Evolutionary conservation across 2,329 filamentous ascomycete genomes (phyloP).

Genomic region (Lomentospora prolificans): DNA sequence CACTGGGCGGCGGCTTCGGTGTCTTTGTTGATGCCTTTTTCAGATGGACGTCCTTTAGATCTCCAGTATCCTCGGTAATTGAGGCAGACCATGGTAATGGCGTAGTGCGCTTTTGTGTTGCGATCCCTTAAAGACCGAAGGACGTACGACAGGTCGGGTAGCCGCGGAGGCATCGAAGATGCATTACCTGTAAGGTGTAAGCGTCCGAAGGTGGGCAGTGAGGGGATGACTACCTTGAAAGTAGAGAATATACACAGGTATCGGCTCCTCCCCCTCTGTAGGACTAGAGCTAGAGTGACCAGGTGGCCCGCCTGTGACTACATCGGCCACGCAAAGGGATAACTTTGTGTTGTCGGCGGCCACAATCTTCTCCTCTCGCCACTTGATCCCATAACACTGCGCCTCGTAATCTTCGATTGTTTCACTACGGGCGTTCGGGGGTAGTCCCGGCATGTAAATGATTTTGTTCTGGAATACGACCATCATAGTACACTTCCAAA

Average conservation of each 20-base stretch:
- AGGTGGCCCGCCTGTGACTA: slow-evolving; percentile 15
- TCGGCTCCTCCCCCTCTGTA: slow-evolving; percentile 9
- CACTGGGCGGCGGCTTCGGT: slow-evolving; percentile 54
- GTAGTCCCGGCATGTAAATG: slow-evolving; percentile 70
- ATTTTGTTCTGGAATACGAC: slow-evolving; percentile 72
- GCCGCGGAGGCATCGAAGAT: slow-evolving; percentile 45
- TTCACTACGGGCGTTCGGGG: slow-evolving; percentile 60
- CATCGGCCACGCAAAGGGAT: slow-evolving; percentile 45
- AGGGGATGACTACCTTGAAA: slow-evolving; percentile 37
- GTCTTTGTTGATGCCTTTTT: slow-evolving; percentile 60
- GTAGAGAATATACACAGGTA: slow-evolving; percentile 44
- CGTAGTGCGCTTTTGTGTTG: slow-evolving; percentile 20
- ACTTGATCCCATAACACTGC: slow-evolving; percentile 51
- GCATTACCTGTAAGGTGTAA: slow-evolving; percentile 38
- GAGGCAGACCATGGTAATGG: slow-evolving; percentile 42
- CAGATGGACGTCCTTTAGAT: slow-evolving; percentile 60
- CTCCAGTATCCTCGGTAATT: slow-evolving; percentile 71
- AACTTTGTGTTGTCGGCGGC: slow-evolving; percentile 57
- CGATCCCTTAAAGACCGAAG: slow-evolving; percentile 34
- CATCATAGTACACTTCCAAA: slow-evolving; percentile 62
- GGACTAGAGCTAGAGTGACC: slow-evolving; percentile 8
- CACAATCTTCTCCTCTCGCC: slow-evolving; percentile 53
- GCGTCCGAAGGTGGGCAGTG: slow-evolving; percentile 6
- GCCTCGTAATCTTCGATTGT: slow-evolving; percentile 52
- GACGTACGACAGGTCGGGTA: slow-evolving; percentile 46